phyloP scores from a whole-genome alignment of 371 early-diverging fungal genomes.

The Lichtheimia ornata region DNA sequence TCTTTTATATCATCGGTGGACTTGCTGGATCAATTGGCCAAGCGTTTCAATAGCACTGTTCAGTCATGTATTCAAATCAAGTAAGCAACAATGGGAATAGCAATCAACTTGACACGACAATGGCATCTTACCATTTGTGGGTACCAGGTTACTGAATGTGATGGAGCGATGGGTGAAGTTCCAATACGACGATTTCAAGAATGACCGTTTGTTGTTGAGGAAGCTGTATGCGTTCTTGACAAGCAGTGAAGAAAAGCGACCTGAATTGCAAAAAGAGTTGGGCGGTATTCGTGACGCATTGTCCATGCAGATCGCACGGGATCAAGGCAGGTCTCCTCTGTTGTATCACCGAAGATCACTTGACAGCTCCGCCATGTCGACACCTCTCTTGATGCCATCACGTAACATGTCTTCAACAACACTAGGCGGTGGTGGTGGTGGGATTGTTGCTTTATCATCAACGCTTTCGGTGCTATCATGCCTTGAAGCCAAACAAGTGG shows the following conservation, averaged over 20 bases:
- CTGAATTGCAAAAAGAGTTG: neutral
- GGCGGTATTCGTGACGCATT: neutral
- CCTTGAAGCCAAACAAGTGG: constrained; percentile 37
- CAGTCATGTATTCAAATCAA: constrained; percentile 1
- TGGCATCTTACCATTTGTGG: constrained; percentile 3
- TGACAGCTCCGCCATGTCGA: neutral
- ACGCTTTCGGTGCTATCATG: constrained; percentile 4
- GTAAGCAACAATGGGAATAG: neutral
- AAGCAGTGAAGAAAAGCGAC: neutral
- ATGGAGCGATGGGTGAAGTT: constrained; percentile 65
- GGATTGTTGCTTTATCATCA: constrained; percentile 2
- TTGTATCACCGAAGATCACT: constrained; percentile 1
- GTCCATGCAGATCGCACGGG: neutral
- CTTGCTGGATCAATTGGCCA: neutral
- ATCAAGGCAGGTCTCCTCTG: neutral
- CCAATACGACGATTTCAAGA: constrained; percentile 60
- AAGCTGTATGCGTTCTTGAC: constrained; percentile 22
- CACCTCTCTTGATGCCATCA: neutral
- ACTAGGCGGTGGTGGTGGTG: neutral
- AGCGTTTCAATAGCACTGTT: neutral
- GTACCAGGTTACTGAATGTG: constrained; percentile 57
- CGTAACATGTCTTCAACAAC: neutral
- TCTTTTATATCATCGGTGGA: constrained; percentile 43
- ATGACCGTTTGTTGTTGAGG: constrained; percentile 33
- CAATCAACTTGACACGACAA: neutral